Evolutionary conservation across 225 moss, liverwort and hornwort genomes (phyloP), one percentile per base, ranked within the genome.

Genomic region (Bryoerythrophyllum caledonicum): DNA sequence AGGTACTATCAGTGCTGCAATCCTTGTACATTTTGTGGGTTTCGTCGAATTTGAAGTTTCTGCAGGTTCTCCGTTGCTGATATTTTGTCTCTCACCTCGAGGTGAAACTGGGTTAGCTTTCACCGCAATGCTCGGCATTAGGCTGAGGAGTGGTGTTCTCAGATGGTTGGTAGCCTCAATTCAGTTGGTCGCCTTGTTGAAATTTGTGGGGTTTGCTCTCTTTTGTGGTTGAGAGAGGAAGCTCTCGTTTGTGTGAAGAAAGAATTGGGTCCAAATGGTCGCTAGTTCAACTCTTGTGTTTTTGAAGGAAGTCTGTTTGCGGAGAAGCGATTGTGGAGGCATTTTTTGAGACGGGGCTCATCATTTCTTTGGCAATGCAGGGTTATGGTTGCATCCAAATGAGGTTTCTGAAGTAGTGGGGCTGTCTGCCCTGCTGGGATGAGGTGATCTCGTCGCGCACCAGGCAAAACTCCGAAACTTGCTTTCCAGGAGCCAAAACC

Each of bases 351-450:
- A n/a, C 15, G 28, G 0, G 23, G 16, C 23, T 73, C 43, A 11
- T 20, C 10, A 74, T 10, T 73, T 40, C 17, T 25, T 62, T 6
- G 17, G 23, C 67, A 71, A 71, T 78, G 78, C 81, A 77, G 78
- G 74, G 5, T 34, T 38, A 58, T n/a, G 68, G 21, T 65, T 11
- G 67, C 12, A 48, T 44, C 35, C 43, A 21, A 60, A 74, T 28
- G 73, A 43, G 60, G 65, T 53, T 73, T 58, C 55, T 9, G 76
- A 30, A n/a, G 60, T 52, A 63, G 48, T 15, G 55, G 61, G 69
- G 55, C 66, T 57, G 26, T 24, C 12, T 38, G 54, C 58, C 65
- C 59, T 73, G 10, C 60, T 12, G 69, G 46, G 30, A 43, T 51
- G 71, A 49, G 62, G 32, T n/a, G n/a, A n/a, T n/a, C n/a, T n/a